A percentile compares a stretch with the other conserved stretches of the same genome.
These are phyloP conservation scores for Teratosphaeriaceae sp. DNA, from an alignment of 2,329 filamentous ascomycete genomes.

Conservation along the genomic window DNA sequence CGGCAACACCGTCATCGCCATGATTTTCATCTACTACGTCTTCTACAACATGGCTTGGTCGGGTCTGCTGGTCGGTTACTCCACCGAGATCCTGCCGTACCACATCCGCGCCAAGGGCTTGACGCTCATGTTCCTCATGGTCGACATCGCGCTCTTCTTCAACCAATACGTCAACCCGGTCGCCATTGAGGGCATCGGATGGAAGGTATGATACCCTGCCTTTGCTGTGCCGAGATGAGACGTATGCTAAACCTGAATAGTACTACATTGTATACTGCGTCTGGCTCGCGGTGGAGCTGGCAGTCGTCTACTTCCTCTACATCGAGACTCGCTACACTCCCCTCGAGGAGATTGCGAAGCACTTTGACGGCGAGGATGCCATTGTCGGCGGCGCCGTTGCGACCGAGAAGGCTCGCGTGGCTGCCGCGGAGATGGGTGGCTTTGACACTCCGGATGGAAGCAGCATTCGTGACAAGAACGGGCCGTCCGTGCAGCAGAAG, in stretches of 20 bases:
- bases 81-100: constrained; percentile 42
- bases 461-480: no score
- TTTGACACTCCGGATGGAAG: constrained; percentile 16
- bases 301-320: constrained; percentile 20
- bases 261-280: constrained; percentile 28
- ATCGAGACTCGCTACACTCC: constrained; percentile 8
- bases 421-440: constrained; percentile 20
- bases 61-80: constrained; percentile 39
- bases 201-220: constrained; percentile 9
- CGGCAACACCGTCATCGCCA: constrained; percentile 27
- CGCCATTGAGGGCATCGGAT: constrained; percentile 19
- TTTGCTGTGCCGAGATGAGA: no score
- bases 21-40: constrained; percentile 29
- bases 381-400: constrained; percentile 30
- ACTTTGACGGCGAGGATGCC: constrained; percentile 29
- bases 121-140: constrained; percentile 40
- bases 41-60: constrained; percentile 37
- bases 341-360: constrained; percentile 8
- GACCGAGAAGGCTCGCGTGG: constrained; percentile 26
- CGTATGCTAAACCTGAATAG: not conserved
- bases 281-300: constrained; percentile 29
- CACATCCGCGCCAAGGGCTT: constrained; percentile 40
- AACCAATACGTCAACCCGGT: constrained; percentile 32
- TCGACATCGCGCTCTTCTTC: constrained; percentile 41
- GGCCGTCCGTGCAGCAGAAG: no score